These are phyloP conservation scores for Cicer pinnatifidum DNA, from an alignment of 306 rosid species.

Conservation along the genomic window DNA sequence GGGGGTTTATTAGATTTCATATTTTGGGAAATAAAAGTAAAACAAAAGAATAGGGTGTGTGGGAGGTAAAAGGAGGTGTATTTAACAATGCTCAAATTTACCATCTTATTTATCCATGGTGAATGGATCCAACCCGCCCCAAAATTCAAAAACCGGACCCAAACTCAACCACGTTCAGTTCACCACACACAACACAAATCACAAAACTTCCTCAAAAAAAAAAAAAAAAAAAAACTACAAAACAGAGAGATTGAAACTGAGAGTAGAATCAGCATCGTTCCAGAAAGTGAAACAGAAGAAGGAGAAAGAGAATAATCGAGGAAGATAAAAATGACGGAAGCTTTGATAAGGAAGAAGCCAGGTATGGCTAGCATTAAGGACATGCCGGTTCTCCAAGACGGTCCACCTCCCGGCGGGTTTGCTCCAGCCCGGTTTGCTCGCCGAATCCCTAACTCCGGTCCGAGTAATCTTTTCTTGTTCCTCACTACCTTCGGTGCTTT, in stretches of 20 bases:
- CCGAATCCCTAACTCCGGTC: conserved; percentile 93
- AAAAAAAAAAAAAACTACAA: background rate
- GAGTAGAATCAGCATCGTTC: background rate
- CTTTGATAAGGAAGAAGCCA: conserved; percentile 85
- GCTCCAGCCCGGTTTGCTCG: conserved; percentile 96
- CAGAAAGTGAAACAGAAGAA: background rate
- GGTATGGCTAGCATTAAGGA: conserved; percentile 99
- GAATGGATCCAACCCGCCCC: background rate
- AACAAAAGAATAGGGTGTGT: background rate
- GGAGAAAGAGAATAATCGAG: background rate
- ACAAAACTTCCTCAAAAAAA: background rate
- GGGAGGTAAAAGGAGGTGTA: background rate
- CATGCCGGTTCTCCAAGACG: conserved; percentile 98
- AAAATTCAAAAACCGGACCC: background rate
- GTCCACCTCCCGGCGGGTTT: conserved; percentile 99
- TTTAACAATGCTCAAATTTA: background rate
- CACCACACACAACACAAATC: background rate
- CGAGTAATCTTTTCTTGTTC: conserved; percentile 84
- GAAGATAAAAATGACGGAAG: conserved; percentile 78
- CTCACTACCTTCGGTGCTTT: conserved; percentile 77
- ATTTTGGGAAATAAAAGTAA: too few relatives aligned
- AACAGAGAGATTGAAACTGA: background rate
- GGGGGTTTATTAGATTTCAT: too few relatives aligned
- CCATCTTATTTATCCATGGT: too few relatives aligned
- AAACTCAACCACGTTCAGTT: background rate